phyloP scores from a whole-genome alignment of 306 rosid species.

The Rosa rugosa region DNA sequence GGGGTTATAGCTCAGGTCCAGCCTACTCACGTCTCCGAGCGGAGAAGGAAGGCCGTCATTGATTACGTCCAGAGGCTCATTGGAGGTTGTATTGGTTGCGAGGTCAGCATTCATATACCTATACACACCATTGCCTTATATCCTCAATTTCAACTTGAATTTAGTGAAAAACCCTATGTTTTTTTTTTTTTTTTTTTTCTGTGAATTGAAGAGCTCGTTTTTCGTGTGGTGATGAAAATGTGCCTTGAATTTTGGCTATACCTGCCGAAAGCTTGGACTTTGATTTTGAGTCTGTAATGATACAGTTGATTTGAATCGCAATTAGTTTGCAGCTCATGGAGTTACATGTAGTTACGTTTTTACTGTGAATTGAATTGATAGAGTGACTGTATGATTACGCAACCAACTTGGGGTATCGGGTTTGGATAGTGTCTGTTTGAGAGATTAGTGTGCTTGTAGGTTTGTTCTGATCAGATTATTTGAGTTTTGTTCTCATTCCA shows the following conservation, averaged over 20 bases:
- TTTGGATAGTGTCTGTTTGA: too few species aligned
- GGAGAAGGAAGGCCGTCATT: slow-evolving; percentile 43
- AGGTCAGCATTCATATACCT: slow-evolving; percentile 31
- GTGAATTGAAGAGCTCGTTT: background rate
- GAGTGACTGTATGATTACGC: background rate
- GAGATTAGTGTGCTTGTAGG: too few species aligned
- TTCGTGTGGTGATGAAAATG: background rate
- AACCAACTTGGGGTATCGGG: background rate
- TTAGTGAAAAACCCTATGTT: too few species aligned
- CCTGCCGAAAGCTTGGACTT: background rate
- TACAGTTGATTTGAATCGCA: background rate
- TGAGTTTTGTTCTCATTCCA: background rate
- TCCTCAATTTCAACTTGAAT: too few species aligned
- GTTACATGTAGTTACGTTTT: background rate
- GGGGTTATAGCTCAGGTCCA: slow-evolving; percentile 48
- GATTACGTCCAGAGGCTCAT: slow-evolving; percentile 48
- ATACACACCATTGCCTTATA: background rate
- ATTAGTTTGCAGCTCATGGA: background rate
- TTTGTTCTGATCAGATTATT: background rate
- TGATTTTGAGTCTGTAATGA: background rate
- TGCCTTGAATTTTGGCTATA: background rate
- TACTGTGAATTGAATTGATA: slow-evolving; percentile 1
- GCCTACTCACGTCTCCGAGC: slow-evolving; percentile 47
- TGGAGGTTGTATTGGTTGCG: slow-evolving; percentile 25
- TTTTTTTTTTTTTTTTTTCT: too few species aligned